Base-by-base conservation (phyloP, 2,329 filamentous ascomycete species). In the Thielaviopsis populi region DNA sequence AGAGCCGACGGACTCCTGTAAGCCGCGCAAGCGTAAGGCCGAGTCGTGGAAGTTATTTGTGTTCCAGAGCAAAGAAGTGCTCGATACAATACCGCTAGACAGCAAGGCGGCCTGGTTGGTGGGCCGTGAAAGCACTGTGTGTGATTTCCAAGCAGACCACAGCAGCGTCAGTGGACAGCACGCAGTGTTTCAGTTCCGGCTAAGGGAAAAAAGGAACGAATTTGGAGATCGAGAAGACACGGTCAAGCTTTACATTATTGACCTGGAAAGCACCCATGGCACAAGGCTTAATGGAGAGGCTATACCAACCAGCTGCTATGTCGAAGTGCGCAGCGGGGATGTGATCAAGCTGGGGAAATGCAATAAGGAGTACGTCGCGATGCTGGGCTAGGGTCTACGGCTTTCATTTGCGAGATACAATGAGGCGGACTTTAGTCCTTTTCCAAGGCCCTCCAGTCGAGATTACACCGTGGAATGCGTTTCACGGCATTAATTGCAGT, bases 151-250 rank as follows among this genome's bases (percentile, higher is more conserved):
- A 1, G 83, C 95, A 7, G 90, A 95, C 71, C 92, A 99, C 72
- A 91, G 91, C 0, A 96, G 90, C 73, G 85, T 91, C 70, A 95
- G 90, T 73, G 95, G 95, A 74, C 94, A 99, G 75, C 94, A 99
- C 73, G 92, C 92, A 0, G 94, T 91, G 8, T 82, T 99, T 53
- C 94, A 99, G 72, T 99, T 99, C 71, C 84, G 94, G 43, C 86
- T 90, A 71, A 83, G 87, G 22, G 88, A 90, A 70, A 91, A 87
- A 74, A 83, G 83, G 67, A 90, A 95, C 69, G 90, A 96, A 74
- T 95, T 83, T 72, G 91, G 91, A 24, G 91, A 96, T 72, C 88
- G 85, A 71, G 79, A 86, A 65, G 89, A 88, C 24, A 86, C 79
- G 67, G 88, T 91, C 56, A 87, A 84, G 75, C 91, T 91, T 0